phyloP scores from a whole-genome alignment of 208 protist genomes.

The Acanthamoeba healyi region DNA sequence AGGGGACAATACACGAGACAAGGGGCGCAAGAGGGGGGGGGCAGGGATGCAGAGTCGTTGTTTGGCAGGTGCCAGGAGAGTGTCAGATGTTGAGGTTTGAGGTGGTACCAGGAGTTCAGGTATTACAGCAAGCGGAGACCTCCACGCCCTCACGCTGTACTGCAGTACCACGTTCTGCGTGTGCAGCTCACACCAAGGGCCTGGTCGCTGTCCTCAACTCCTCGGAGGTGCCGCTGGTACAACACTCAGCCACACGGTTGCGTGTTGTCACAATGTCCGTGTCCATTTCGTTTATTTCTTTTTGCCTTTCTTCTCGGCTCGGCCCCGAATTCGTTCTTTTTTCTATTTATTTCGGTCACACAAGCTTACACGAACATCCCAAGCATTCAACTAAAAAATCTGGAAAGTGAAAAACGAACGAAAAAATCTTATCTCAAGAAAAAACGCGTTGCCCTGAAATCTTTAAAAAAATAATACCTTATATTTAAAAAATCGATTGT shows the following conservation, averaged over 20 bases:
- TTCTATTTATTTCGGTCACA: slow-evolving; percentile 21
- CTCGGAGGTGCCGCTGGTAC: not conserved
- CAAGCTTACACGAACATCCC: too few relatives aligned
- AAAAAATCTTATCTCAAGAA: too few relatives aligned
- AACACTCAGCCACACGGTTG: not conserved
- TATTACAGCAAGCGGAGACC: not conserved
- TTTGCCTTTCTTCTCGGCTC: not conserved
- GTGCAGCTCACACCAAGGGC: not conserved
- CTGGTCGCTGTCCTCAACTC: not conserved
- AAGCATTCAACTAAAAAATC: too few relatives aligned
- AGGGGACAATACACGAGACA: not conserved
- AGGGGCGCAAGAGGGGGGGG: not conserved
- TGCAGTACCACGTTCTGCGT: not conserved
- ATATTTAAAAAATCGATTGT: too few relatives aligned
- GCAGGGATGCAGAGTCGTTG: not conserved
- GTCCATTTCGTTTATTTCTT: not conserved
- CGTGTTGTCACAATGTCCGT: not conserved
- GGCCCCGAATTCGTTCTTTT: slow-evolving; percentile 56
- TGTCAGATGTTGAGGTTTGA: not conserved
- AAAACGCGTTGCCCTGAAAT: too few relatives aligned
- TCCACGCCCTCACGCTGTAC: not conserved
- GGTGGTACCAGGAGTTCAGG: not conserved
- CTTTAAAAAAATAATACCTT: too few relatives aligned
- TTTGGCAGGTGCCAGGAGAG: not conserved
- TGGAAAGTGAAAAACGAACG: too few relatives aligned